Conservation (phyloP, 768 basidiomycete genomes). For the Podaxis sp. region DNA sequence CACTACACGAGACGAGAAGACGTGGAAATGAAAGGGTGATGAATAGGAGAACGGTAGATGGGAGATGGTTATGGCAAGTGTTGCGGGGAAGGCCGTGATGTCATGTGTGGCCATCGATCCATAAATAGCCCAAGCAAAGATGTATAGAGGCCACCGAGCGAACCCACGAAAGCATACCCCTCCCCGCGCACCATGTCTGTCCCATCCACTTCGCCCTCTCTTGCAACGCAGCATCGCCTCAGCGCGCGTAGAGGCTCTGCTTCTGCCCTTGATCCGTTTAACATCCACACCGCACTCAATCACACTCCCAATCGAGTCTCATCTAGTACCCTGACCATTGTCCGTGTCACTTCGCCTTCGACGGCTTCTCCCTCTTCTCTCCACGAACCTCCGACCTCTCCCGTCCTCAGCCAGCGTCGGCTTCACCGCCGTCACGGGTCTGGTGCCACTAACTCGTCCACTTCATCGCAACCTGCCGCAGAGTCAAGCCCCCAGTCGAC, state of each 20-base stretch:
- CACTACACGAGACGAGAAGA: background rate
- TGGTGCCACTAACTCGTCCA: slow-evolving; percentile 19
- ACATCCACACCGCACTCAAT: slow-evolving; percentile 51
- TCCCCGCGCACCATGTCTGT: background rate
- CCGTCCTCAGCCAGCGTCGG: slow-evolving; percentile 25
- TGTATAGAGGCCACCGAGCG: background rate
- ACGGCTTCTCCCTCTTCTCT: slow-evolving; percentile 28
- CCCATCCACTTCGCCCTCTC: background rate
- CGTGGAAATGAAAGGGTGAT: slow-evolving; percentile 3
- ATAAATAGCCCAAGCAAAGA: background rate
- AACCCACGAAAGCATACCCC: background rate
- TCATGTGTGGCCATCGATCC: background rate
- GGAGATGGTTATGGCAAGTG: background rate
- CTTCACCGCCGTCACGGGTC: slow-evolving; percentile 23
- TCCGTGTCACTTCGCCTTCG: slow-evolving; percentile 49
- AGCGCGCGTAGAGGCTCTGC: slow-evolving; percentile 65
- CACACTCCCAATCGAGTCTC: slow-evolving; percentile 53
- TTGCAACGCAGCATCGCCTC: slow-evolving; percentile 32
- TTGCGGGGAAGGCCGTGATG: slow-evolving; percentile 12
- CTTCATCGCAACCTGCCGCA: slow-evolving; percentile 22
- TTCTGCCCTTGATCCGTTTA: slow-evolving; percentile 69
- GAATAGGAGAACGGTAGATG: background rate
- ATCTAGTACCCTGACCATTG: slow-evolving; percentile 71
- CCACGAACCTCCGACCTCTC: slow-evolving; percentile 35
- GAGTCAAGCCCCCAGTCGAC: slow-evolving; percentile 18